Base-by-base conservation (phyloP, 2,329 filamentous ascomycete genomes). In the Tolypocladium album region DNA sequence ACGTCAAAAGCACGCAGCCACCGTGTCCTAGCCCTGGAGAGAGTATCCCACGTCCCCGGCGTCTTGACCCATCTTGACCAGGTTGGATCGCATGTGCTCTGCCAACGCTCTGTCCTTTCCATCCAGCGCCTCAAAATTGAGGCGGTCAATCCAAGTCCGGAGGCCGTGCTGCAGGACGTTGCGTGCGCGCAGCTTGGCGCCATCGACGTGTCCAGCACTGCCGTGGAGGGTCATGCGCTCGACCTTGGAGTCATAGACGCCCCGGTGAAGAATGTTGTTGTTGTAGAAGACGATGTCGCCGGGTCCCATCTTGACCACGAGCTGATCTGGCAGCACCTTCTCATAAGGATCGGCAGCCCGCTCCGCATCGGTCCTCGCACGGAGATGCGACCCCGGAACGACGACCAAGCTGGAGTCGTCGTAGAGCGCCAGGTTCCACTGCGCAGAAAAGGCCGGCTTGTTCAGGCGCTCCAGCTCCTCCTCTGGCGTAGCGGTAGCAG, bases 281-380 rank as follows among this genome's bases (percentile, higher is more conserved):
- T 96, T 86, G 70, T 96, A 96, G 68, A 96, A 96, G 50, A 89
- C 89, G 20, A 88, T 84, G 72, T 96, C 91, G 0, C 91, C 91
- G 0, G 90, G 81, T 62, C 82, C 76, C 63, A 95, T 76, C 69
- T 77, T 69, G 20, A 95, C 90, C 3, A 82, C 74, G 17, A 87
- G 68, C 76, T 92, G 86, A 0, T 77, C 83, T 0, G 86, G 84
- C 65, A 94, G 66, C 1, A 76, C 68, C 2, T 75, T 69, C 65
- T 87, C 87, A 67, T 84, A 88, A 0, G 88, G 86, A 24, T 79
- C 84, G 0, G 89, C 90, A 8, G 68, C 72, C 13, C 90, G 79
- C 79, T 96, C 92, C 0, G 67, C 70, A 4, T 84, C 80, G 0
- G 90, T 96, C 53, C 90, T 77, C 39, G 88, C 82, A 6, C 91